A percentile compares a stretch with the other conserved stretches of the same genome.
Evolutionary conservation across 1,284 basidiomycete genomes (phyloP).

Genomic region (Ustilago loliicola): DNA sequence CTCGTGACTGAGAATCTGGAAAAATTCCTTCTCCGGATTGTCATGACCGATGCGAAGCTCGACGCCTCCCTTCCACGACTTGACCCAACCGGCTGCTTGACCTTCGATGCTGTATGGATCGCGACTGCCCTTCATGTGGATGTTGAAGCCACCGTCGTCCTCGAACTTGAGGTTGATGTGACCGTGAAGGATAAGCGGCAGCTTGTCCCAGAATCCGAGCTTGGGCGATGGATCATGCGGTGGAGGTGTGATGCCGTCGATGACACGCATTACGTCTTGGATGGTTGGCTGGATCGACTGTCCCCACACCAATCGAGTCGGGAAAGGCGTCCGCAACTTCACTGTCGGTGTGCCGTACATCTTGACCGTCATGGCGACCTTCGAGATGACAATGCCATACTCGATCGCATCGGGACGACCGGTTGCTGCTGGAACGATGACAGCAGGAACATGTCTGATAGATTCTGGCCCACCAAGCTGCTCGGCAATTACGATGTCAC

Average conservation of each 20-base stretch:
- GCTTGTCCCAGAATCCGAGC: constrained; percentile 95
- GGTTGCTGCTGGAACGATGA: constrained; percentile 64
- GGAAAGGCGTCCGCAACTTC: constrained; percentile 77
- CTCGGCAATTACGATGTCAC: constrained; percentile 88
- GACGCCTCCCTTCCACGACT: constrained; percentile 86
- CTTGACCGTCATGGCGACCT: constrained; percentile 95
- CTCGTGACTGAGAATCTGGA: constrained; percentile 85
- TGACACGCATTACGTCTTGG: constrained; percentile 85
- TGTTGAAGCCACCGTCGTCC: constrained; percentile 77
- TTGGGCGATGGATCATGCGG: constrained; percentile 87
- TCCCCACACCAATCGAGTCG: constrained; percentile 88
- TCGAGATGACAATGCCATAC: constrained; percentile 81
- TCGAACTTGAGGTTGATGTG: constrained; percentile 80
- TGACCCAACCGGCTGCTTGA: constrained; percentile 88
- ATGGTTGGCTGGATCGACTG: constrained; percentile 88
- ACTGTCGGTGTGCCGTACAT: constrained; percentile 82
- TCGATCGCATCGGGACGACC: constrained; percentile 74
- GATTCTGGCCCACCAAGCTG: constrained; percentile 81
- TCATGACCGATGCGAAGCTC: constrained; percentile 80
- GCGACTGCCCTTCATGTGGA: constrained; percentile 79
- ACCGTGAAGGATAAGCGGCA: constrained; percentile 80
- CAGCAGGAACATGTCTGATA: constrained; percentile 63
- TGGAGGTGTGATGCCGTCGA: constrained; percentile 85
- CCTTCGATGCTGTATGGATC: constrained; percentile 84
- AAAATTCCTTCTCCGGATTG: constrained; percentile 82